Evolutionary conservation across 2,329 filamentous ascomycete genomes (phyloP).

Genomic region (Mycocentrospora acerina): DNA sequence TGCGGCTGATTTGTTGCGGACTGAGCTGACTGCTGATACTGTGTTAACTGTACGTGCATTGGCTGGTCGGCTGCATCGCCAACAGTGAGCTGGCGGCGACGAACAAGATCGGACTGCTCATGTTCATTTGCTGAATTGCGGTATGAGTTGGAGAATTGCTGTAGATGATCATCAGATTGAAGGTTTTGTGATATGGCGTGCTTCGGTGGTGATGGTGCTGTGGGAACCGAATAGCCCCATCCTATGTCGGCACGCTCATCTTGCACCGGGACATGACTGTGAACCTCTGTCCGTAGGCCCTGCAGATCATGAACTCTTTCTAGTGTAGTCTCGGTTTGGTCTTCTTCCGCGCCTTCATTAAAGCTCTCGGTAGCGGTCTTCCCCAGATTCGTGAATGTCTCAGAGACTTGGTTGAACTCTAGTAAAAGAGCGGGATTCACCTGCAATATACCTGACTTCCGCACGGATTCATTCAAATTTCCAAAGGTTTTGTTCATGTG

Average conservation of each 20-base stretch:
- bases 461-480: constrained; percentile 63
- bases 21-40: constrained; percentile 2
- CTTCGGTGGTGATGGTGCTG: constrained; percentile 1
- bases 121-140: constrained; percentile 3
- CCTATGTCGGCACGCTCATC: constrained; percentile 19
- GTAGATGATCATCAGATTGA: constrained; percentile 15
- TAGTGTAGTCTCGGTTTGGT: constrained; percentile 33
- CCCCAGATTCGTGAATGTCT: constrained; percentile 60
- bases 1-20: constrained; percentile 6
- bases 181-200: constrained; percentile 2
- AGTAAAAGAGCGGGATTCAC: constrained; percentile 58
- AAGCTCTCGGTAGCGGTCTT: constrained; percentile 45
- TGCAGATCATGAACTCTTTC: constrained; percentile 10
- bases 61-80: constrained; percentile 25
- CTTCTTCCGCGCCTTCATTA: constrained; percentile 31
- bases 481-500: constrained; percentile 74
- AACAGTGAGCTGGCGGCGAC: constrained; percentile 14
- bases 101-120: constrained; percentile 12
- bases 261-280: constrained; percentile 4
- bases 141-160: constrained; percentile 10
- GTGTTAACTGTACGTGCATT: constrained; percentile 4
- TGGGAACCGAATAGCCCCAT: constrained; percentile 26
- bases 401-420: constrained; percentile 59
- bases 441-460: constrained; percentile 60
- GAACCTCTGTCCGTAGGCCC: constrained; percentile 1